These are phyloP conservation scores for Symmetrospora coprosmae DNA, from an alignment of 768 basidiomycete species.

Conservation along the genomic window DNA sequence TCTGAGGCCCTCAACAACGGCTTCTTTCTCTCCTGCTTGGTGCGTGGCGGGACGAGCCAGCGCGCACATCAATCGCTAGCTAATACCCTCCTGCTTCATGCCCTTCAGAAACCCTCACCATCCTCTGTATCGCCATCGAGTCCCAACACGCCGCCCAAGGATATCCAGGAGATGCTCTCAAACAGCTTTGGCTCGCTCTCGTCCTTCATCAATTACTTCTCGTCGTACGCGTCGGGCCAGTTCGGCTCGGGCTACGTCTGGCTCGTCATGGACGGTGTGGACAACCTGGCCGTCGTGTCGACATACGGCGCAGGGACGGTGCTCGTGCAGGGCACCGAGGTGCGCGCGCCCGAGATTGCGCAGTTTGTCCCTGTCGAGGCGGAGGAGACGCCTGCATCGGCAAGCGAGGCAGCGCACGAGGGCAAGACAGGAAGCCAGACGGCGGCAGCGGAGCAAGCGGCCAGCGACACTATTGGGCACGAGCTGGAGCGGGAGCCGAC, in stretches of 20 bases:
- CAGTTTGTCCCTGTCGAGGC: conserved; percentile 1
- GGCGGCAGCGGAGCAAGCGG: not conserved
- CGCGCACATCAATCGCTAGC: not conserved
- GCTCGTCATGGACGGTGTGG: conserved; percentile 59
- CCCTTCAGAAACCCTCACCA: not conserved
- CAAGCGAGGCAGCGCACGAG: not conserved
- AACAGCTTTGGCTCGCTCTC: conserved; percentile 48
- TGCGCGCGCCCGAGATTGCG: conserved; percentile 30
- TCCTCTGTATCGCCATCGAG: not conserved
- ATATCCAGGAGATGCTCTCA: not conserved
- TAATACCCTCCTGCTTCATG: not conserved
- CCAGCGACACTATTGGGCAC: not conserved
- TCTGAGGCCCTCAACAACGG: conserved; percentile 84
- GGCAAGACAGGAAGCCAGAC: not conserved
- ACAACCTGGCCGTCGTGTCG: conserved; percentile 57
- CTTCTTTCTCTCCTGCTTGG: conserved; percentile 78
- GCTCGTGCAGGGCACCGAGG: conserved; percentile 45
- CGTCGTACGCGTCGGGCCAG: conserved; percentile 62
- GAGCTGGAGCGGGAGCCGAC: not conserved
- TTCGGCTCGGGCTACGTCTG: conserved; percentile 69
- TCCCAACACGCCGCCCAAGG: not conserved
- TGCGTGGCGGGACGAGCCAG: conserved; percentile 41
- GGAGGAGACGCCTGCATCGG: conserved; percentile 4
- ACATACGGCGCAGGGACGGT: conserved; percentile 82
- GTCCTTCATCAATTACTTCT: conserved; percentile 59